Percentiles rank a stretch among this genome's conserved stretches.
Evolutionary conservation across 306 rosid genomes (phyloP).

Genomic region (Vigna angularis): DNA sequence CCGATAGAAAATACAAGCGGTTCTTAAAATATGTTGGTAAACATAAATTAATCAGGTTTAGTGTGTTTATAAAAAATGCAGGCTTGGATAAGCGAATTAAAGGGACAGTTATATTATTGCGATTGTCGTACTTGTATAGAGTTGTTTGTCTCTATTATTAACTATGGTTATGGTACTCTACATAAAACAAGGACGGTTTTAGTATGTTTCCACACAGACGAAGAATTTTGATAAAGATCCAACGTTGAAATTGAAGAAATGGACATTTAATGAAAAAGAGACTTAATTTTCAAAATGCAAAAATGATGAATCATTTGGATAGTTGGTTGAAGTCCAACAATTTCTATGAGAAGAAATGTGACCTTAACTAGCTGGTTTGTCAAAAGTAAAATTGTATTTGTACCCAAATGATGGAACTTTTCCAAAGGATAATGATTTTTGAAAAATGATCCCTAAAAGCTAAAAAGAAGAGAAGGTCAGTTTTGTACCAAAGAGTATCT

Average conservation of each 20-base stretch:
- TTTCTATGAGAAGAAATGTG: constrained; percentile 48
- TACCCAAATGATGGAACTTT: constrained; percentile 62
- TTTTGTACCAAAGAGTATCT: constrained; percentile 51
- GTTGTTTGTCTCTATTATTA: constrained; percentile 45
- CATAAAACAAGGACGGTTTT: constrained; percentile 37
- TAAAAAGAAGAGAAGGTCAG: constrained; percentile 51
- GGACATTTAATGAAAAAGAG: constrained; percentile 41
- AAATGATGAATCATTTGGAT: constrained; percentile 42
- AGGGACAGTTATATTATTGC: constrained; percentile 50
- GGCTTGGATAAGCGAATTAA: constrained; percentile 34
- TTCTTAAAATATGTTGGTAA: constrained; percentile 4
- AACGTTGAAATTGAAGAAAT: constrained; percentile 39
- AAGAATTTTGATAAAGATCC: constrained; percentile 32
- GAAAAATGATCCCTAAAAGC: constrained; percentile 52
- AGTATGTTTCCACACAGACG: constrained; percentile 41
- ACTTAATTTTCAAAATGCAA: constrained; percentile 49
- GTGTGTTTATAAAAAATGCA: constrained; percentile 45
- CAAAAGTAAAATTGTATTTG: constrained; percentile 51
- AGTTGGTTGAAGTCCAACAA: constrained; percentile 46
- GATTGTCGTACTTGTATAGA: constrained; percentile 45
- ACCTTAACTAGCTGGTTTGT: constrained; percentile 44
- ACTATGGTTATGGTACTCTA: constrained; percentile 24
- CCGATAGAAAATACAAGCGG: not conserved
- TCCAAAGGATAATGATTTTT: constrained; percentile 59
- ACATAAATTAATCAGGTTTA: constrained; percentile 43